Base-by-base conservation (phyloP, 2,329 filamentous ascomycete species). In the Thielaviopsis musarum region DNA sequence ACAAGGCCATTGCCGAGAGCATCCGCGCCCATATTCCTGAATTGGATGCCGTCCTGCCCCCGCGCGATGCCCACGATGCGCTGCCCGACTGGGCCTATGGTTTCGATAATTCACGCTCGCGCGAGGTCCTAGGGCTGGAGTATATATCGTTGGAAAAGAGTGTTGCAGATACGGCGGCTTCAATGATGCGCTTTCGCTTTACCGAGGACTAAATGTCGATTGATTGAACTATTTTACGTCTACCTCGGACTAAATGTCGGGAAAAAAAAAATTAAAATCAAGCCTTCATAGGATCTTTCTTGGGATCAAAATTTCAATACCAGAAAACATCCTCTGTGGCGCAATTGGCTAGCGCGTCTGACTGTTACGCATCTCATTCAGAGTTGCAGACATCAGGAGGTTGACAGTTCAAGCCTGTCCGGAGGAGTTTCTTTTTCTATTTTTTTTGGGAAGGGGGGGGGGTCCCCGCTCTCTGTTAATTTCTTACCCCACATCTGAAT, bases 111-210 rank as follows among this genome's bases (percentile, higher is more conserved):
- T 73, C 70, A 59, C 70, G 73, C 61, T 73, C 74, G 1, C 72
- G 74, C 59, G 71, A 76, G 52, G 67, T 79, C 1, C 65, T 83
- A 48, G 77, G 77, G 2, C 65, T 80, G 48, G 71, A 76, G 63
- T 82, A 75, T 68, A 74, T 69, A 63, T 67, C 66, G 0, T 66
- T 82, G 28, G 74, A 79, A 60, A 70, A 79, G 59, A 73, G 69
- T 34, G 74, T 82, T 49, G 69, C 72, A 9, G 79, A 81, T 64
- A 53, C 61, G 5, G 61, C 54, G 5, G 51, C 60, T 15, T 57
- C 58, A 5, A 60, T 62, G 48, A 34, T 58, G 55, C 22, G 28
- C 24, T 49, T 28, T 7, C 22, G 13, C 38, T n/a, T n/a, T 45
- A 15, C 38, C 17, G 15, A n/a, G 38, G 13, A 45, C 15, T n/a